These are phyloP conservation scores for Mucor irregularis DNA, from an alignment of 371 early-diverging fungal genomes.

Conservation along the genomic window DNA sequence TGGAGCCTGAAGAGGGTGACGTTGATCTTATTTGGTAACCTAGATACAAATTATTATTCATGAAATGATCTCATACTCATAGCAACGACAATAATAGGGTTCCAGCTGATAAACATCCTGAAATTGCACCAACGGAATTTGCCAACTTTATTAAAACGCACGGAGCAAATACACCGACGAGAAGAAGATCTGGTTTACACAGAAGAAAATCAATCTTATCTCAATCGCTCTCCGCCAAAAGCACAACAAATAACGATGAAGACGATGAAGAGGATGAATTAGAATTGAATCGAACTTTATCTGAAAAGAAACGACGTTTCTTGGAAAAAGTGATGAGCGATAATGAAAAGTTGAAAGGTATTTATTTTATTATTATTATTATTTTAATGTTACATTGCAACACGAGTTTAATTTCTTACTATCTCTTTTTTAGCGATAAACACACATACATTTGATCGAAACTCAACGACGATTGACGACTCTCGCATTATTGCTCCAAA, in stretches of 20 bases:
- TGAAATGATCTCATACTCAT: no score
- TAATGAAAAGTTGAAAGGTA: background rate
- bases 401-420: background rate
- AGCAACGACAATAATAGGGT: constrained; percentile 28
- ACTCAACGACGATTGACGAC: constrained; percentile 20
- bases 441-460: constrained; percentile 20
- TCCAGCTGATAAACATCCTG: constrained; percentile 37
- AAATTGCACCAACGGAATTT: constrained; percentile 43
- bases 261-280: constrained; percentile 11
- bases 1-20: background rate
- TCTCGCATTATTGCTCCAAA: constrained; percentile 20
- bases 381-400: background rate
- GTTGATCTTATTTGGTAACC: no score
- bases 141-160: constrained; percentile 32
- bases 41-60: no score
- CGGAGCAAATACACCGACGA: constrained; percentile 20
- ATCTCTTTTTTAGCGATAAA: background rate
- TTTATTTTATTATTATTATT: background rate
- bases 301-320: constrained; percentile 12
- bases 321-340: constrained; percentile 9
- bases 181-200: constrained; percentile 15
- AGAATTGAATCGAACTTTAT: constrained; percentile 9
- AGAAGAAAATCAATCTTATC: constrained; percentile 30
- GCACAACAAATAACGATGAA: background rate
- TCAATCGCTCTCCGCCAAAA: constrained; percentile 13